These are phyloP conservation scores for Coleophoma cylindrospora DNA, from an alignment of 2,329 filamentous ascomycete species.

Conservation along the genomic window DNA sequence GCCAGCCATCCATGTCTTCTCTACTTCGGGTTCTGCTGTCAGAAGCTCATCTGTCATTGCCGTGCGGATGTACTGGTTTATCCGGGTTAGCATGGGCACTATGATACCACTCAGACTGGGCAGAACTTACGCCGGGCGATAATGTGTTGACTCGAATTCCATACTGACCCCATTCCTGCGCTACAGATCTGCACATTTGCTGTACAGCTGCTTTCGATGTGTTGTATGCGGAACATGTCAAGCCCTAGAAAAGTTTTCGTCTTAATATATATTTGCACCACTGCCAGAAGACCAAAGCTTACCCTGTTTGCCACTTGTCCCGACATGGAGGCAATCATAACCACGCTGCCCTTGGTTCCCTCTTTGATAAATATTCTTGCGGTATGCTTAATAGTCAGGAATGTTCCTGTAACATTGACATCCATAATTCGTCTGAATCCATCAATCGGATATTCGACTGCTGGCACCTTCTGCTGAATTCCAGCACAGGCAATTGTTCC, in stretches of 20 bases:
- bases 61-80: slow-evolving; percentile 37
- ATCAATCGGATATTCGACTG: slow-evolving; percentile 41
- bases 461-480: slow-evolving; percentile 42
- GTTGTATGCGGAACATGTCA: slow-evolving; percentile 61
- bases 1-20: slow-evolving; percentile 66
- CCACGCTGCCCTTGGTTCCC: slow-evolving; percentile 39
- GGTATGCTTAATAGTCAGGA: slow-evolving; percentile 65
- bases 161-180: slow-evolving; percentile 56
- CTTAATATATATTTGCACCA: background rate
- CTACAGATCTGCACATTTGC: slow-evolving; percentile 53
- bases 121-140: slow-evolving; percentile 41
- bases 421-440: slow-evolving; percentile 65
- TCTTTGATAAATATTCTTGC: slow-evolving; percentile 49
- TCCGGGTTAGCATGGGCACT: too few species aligned
- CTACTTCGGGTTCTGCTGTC: slow-evolving; percentile 26
- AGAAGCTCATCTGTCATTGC: slow-evolving; percentile 42
- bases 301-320: slow-evolving; percentile 16
- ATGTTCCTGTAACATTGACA: slow-evolving; percentile 65
- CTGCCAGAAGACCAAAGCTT: slow-evolving; percentile 8
- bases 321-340: slow-evolving; percentile 45
- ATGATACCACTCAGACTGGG: too few species aligned
- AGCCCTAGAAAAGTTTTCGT: slow-evolving; percentile 31
- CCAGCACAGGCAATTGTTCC: slow-evolving; percentile 41
- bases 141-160: slow-evolving; percentile 62
- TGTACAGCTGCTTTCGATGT: slow-evolving; percentile 56